Evolutionary conservation across 345 rosid genomes (phyloP).

Genomic region (Barbarea vulgaris): DNA sequence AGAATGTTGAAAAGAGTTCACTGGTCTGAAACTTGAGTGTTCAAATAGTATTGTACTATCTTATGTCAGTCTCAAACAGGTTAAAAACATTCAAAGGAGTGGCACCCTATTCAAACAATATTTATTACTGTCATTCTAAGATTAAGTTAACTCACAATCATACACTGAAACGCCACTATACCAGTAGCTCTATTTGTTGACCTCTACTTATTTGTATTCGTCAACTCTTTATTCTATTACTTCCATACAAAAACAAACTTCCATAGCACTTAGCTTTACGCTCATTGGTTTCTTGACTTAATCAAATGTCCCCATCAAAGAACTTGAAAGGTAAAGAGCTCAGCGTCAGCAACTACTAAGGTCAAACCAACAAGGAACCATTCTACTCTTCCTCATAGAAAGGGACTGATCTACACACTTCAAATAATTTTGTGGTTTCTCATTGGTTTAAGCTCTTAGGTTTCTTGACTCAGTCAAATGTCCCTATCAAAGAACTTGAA

Average conservation of each 20-base stretch:
- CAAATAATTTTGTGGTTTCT: neutral
- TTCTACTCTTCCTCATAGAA: neutral
- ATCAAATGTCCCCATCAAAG: slow-evolving; percentile 32
- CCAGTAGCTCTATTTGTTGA: neutral
- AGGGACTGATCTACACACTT: slow-evolving; percentile 21
- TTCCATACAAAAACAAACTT: slow-evolving; percentile 4
- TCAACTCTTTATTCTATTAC: slow-evolving; percentile 5
- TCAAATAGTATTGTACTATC: neutral
- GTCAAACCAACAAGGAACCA: slow-evolving; percentile 29
- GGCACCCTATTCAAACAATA: neutral
- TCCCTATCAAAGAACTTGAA: slow-evolving; percentile 23
- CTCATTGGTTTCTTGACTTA: slow-evolving; percentile 36
- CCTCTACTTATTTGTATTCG: slow-evolving; percentile 17
- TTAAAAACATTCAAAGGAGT: neutral
- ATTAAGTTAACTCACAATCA: neutral
- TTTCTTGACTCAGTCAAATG: slow-evolving; percentile 22
- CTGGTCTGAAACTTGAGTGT: neutral
- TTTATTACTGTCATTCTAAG: neutral
- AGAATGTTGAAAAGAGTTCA: slow-evolving; percentile 15
- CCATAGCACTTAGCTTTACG: slow-evolving; percentile 23
- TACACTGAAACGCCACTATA: neutral
- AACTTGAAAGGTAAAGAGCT: neutral
- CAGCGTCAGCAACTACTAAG: slow-evolving; percentile 24
- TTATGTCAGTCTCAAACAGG: neutral
- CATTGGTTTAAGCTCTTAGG: slow-evolving; percentile 27